Evolutionary conservation across 345 rosid species (phyloP), one percentile per base, ranked within the genome.

Genomic region (Populus ilicifolia): DNA sequence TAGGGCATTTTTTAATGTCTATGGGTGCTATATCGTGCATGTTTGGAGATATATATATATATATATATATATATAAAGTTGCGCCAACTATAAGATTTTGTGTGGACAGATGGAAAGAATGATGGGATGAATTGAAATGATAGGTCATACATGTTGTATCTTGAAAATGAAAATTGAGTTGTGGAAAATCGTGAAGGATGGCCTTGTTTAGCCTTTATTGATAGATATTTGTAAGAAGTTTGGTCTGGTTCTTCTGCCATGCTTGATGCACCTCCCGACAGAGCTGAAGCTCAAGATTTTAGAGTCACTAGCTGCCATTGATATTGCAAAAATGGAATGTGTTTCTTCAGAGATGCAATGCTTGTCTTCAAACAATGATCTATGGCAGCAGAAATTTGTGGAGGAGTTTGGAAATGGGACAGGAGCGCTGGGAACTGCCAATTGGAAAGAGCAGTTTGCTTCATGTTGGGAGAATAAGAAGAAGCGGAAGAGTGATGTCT

Each of bases 181-280:
- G 43, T 94, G 94, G 97, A 93, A 88, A 80, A 78, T 81, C 73
- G 93, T 90, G 9, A 93, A 93, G 78, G 94, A 94, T 78, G 88
- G 87, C 35, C 83, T 93, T 78, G 91, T 78, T 13, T 85, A 81
- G 56, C 96, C 93, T 21, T 81, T 92, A 83, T 77, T 88, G 77
- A 89, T 89, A 17, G 89, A 83, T 77, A 85, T 92, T 16, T 87
- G 90, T 38, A 84, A 87, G n/a, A 86, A 80, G 79, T 50, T 85
- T 52, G 88, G 89, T 41, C 84, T 91, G 81, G 73, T 69, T 25
- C 84, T 78, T 71, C 97, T 93, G 0, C 84, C 94, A 0, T 91
- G 97, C 71, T 82, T 90, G 77, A 85, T 81, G 79, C 61, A 82
- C 17, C 82, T 93, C 72, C 97, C 98, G 0, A 78, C 88, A 0